phyloP scores from a whole-genome alignment of 805 yeast genomes.

The Suhomyces emberorum region DNA sequence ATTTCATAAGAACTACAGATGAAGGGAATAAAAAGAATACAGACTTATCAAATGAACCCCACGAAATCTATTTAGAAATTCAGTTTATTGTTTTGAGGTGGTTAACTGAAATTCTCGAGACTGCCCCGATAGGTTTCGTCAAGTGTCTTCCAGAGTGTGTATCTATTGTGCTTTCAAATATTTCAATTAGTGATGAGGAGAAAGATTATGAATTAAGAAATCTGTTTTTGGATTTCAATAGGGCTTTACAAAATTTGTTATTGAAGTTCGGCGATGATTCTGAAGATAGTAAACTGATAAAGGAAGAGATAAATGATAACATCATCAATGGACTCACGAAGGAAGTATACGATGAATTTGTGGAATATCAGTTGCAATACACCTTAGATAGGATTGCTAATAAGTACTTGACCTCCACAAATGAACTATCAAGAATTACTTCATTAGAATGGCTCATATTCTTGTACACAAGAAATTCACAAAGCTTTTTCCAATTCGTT shows the following conservation, averaged over 20 bases:
- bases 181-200: conserved; percentile 33
- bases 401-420: conserved; percentile 47
- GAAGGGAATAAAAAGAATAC: conserved; percentile 16
- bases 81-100: conserved; percentile 79
- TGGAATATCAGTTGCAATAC: conserved; percentile 38
- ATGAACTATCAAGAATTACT: conserved; percentile 78
- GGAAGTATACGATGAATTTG: conserved; percentile 40
- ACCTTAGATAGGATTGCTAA: conserved; percentile 69
- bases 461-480: conserved; percentile 63
- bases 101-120: conserved; percentile 69
- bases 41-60: conserved; percentile 29
- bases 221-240: conserved; percentile 34
- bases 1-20: conserved; percentile 64
- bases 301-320: conserved; percentile 48
- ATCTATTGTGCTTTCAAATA: conserved; percentile 53
- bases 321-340: conserved; percentile 45
- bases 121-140: conserved; percentile 73
- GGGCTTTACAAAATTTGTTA: conserved; percentile 31
- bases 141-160: conserved; percentile 73
- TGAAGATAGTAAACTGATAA: background rate
- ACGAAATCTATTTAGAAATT: conserved; percentile 50
- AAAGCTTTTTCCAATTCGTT: conserved; percentile 26
- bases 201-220: conserved; percentile 37
- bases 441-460: conserved; percentile 87
- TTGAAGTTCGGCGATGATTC: conserved; percentile 25